phyloP scores from a whole-genome alignment of 2,329 filamentous ascomycete genomes.

The Myriosclerotinia curreyana region DNA sequence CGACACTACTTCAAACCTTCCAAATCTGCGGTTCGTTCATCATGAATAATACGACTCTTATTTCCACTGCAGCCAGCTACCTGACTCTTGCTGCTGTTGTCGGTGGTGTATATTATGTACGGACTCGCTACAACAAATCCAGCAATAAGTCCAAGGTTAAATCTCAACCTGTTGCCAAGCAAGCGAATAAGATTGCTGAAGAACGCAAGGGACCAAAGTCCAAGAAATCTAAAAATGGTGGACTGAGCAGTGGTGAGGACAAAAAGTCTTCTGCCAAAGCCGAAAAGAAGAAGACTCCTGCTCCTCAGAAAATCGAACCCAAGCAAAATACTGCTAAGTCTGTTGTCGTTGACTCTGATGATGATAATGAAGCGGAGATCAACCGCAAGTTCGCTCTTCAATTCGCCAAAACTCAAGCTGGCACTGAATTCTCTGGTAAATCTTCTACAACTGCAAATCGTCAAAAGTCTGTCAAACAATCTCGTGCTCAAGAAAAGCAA shows the following conservation, averaged over 20 bases:
- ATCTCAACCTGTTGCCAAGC: conserved; percentile 27
- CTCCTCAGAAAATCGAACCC: conserved; percentile 15
- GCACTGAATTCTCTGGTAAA: conserved; percentile 55
- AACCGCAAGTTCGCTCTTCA: conserved; percentile 76
- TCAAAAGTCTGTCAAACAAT: conserved; percentile 66
- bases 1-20: neutral
- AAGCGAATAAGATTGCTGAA: conserved; percentile 29
- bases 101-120: conserved; percentile 35
- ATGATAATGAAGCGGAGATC: conserved; percentile 53
- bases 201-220: conserved; percentile 33
- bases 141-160: conserved; percentile 25
- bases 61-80: conserved; percentile 40
- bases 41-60: conserved; percentile 28
- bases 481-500: conserved; percentile 54
- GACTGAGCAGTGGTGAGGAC: conserved; percentile 30
- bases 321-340: conserved; percentile 11
- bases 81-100: conserved; percentile 40
- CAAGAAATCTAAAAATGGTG: conserved; percentile 33
- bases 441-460: conserved; percentile 44
- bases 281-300: conserved; percentile 31
- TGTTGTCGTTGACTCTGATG: conserved; percentile 27
- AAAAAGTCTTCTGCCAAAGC: conserved; percentile 27
- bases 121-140: conserved; percentile 28
- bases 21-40: conserved; percentile 15
- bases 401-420: conserved; percentile 67